phyloP scores from a whole-genome alignment of 1,139 yeast genomes.

The Zygosaccharomyces sapae region DNA sequence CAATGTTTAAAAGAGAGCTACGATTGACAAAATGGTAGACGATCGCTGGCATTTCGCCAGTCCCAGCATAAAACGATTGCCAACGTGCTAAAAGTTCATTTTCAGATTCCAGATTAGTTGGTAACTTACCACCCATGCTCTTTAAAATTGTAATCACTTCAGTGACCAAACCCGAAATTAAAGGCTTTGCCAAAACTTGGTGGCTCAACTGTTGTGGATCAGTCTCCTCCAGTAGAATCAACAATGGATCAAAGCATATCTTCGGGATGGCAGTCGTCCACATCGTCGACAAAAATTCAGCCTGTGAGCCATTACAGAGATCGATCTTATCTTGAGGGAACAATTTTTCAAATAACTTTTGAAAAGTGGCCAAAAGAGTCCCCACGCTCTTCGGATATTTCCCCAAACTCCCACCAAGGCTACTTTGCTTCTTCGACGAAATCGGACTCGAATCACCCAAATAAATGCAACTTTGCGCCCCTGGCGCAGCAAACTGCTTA shows the following conservation, averaged over 20 bases:
- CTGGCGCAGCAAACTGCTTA: conserved; percentile 31
- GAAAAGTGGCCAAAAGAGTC: conserved; percentile 29
- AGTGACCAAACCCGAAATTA: conserved; percentile 70
- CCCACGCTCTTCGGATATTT: conserved; percentile 26
- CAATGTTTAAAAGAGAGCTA: conserved; percentile 48
- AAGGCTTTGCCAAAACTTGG: conserved; percentile 79
- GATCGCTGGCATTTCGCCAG: conserved; percentile 27
- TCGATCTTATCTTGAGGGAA: conserved; percentile 39
- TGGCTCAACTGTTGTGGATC: conserved; percentile 53
- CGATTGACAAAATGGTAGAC: conserved; percentile 30
- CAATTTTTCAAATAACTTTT: conserved; percentile 30
- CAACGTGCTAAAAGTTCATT: conserved; percentile 52
- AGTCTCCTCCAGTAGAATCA: conserved; percentile 67
- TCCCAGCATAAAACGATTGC: conserved; percentile 40
- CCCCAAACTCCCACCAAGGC: conserved; percentile 5
- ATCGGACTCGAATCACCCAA: conserved; percentile 23
- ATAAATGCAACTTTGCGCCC: conserved; percentile 21
- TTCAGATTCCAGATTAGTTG: conserved; percentile 43
- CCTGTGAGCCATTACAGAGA: conserved; percentile 39
- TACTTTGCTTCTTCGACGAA: conserved; percentile 22
- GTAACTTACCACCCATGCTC: conserved; percentile 62
- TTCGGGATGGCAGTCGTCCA: conserved; percentile 83
- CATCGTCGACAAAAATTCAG: conserved; percentile 67
- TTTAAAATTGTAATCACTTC: conserved; percentile 72
- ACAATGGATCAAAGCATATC: conserved; percentile 71